A percentile compares a stretch with the other conserved stretches of the same genome.
Conservation (phyloP, 179 eudicot species). For the Beta lomatogona region DNA sequence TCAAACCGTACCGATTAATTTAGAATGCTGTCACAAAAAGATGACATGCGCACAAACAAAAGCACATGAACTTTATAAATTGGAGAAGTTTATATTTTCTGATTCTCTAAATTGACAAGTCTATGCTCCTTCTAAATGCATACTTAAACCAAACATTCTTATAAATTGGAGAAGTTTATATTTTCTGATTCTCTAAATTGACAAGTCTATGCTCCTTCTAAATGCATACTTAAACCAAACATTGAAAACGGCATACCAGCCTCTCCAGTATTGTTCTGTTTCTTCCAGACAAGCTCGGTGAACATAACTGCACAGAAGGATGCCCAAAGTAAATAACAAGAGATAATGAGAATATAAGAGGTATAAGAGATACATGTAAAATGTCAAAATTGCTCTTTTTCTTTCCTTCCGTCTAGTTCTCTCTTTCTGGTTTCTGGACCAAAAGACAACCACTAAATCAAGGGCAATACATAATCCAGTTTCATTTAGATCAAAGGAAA, state of each 20-base stretch:
- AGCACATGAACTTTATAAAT: neutral
- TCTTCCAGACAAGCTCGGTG: constrained; percentile 76
- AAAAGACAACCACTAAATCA: neutral
- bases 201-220: constrained; percentile 8
- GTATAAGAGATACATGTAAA: neutral
- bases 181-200: neutral
- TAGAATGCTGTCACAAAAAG: neutral
- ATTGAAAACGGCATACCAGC: constrained; percentile 60
- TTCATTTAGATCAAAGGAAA: neutral
- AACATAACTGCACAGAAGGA: constrained; percentile 59
- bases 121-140: neutral
- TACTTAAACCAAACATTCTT: neutral
- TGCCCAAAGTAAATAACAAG: constrained; percentile 2
- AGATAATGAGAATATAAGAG: neutral
- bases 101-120: constrained; percentile 8
- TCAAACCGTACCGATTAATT: neutral
- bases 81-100: neutral
- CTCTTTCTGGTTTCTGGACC: neutral
- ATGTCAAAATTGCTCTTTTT: neutral
- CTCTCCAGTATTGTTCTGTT: constrained; percentile 91
- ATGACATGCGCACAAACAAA: neutral
- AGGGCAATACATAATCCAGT: neutral
- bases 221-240: neutral
- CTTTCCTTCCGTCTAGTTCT: neutral
- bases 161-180: neutral